Percentiles rank a stretch among this genome's conserved stretches.
Evolutionary conservation across 352 stramenopile genomes (phyloP).

Genomic region (Phytophthora agathidicida): DNA sequence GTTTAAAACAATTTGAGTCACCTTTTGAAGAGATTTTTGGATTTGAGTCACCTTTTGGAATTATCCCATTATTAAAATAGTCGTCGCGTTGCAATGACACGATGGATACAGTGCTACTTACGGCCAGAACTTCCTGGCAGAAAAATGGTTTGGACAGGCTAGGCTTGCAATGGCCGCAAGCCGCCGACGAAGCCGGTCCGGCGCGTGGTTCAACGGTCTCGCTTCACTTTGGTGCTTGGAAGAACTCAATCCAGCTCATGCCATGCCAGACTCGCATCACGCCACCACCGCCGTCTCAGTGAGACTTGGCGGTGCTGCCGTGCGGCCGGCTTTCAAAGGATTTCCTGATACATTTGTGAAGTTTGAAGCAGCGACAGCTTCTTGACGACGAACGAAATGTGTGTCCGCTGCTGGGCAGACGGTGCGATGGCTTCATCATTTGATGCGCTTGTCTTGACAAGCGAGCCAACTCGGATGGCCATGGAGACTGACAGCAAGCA

Average conservation of each 20-base stretch:
- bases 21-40: too few relatives aligned
- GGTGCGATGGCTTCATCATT: constrained; percentile 22
- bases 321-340: constrained; percentile 14
- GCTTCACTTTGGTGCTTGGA: constrained; percentile 4
- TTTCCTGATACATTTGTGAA: constrained; percentile 28
- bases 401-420: constrained; percentile 16
- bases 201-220: too few relatives aligned
- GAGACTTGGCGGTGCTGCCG: not conserved
- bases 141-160: not conserved
- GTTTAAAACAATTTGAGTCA: too few relatives aligned
- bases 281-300: constrained; percentile 12
- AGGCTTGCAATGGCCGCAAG: not conserved
- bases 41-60: too few relatives aligned
- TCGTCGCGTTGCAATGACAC: constrained; percentile 14
- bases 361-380: constrained; percentile 25
- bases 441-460: not conserved
- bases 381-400: constrained; percentile 13
- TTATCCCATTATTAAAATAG: too few relatives aligned
- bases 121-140: not conserved
- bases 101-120: constrained; percentile 17
- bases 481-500: too few relatives aligned
- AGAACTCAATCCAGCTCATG: not conserved
- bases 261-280: not conserved
- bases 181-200: too few relatives aligned
- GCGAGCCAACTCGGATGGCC: too few relatives aligned